A percentile compares a stretch with the other conserved stretches of the same genome.
phyloP scores from a whole-genome alignment of 2,329 filamentous ascomycete genomes.

The Diplocarpon mali region DNA sequence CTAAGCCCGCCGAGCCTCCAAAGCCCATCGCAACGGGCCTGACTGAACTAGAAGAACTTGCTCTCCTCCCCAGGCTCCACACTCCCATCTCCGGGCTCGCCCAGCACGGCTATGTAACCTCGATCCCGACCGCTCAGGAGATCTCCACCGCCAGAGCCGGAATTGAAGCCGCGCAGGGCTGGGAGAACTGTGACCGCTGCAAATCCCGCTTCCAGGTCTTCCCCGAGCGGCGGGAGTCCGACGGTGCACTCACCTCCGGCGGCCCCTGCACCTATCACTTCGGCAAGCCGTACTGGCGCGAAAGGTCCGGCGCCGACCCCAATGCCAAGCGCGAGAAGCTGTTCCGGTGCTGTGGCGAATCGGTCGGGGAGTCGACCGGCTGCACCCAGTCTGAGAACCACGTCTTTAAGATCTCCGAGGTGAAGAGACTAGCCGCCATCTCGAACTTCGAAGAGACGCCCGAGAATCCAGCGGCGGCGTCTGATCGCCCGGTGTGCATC shows the following conservation, averaged over 20 bases:
- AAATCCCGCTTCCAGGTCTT: slow-evolving; percentile 82
- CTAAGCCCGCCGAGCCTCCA: slow-evolving; percentile 30
- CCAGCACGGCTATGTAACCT: slow-evolving; percentile 63
- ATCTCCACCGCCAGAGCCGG: slow-evolving; percentile 56
- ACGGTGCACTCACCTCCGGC: slow-evolving; percentile 64
- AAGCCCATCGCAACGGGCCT: slow-evolving; percentile 60
- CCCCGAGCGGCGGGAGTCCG: slow-evolving; percentile 67
- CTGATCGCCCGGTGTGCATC: slow-evolving; percentile 62
- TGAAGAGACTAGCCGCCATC: slow-evolving; percentile 63
- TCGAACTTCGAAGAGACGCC: slow-evolving; percentile 77
- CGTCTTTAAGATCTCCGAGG: slow-evolving; percentile 75
- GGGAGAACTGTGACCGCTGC: slow-evolving; percentile 85
- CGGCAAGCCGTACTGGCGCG: slow-evolving; percentile 51
- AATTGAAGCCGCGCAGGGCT: slow-evolving; percentile 57
- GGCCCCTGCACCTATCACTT: slow-evolving; percentile 75
- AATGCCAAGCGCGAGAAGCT: slow-evolving; percentile 46
- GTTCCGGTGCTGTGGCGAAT: slow-evolving; percentile 71
- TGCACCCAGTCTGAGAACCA: slow-evolving; percentile 64
- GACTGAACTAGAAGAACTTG: slow-evolving; percentile 53
- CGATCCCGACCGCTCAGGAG: slow-evolving; percentile 52
- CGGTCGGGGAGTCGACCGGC: slow-evolving; percentile 59
- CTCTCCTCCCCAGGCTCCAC: slow-evolving; percentile 49
- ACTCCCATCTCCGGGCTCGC: slow-evolving; percentile 55
- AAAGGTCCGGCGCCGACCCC: slow-evolving; percentile 41
- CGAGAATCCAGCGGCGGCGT: slow-evolving; percentile 40